A percentile compares a stretch with the other conserved stretches of the same genome.
Conservation (phyloP, 2,329 filamentous ascomycete genomes). For the Ilyonectria robusta region DNA sequence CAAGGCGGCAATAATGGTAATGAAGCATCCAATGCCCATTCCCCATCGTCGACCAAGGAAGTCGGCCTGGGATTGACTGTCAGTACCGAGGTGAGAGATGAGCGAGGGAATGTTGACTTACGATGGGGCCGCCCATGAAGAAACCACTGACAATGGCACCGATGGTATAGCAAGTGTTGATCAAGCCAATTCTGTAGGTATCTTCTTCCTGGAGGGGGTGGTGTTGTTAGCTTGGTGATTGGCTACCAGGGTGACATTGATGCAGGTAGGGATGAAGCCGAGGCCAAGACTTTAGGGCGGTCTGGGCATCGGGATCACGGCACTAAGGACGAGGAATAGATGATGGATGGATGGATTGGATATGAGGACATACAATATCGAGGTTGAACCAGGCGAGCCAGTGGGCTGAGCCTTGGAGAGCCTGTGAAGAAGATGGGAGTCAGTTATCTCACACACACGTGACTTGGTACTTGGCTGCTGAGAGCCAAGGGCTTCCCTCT, state of each 20-base stretch:
- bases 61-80: slow-evolving; percentile 60
- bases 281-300: not conserved
- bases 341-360: not conserved
- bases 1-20: slow-evolving; percentile 78
- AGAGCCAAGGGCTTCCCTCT: too few relatives aligned
- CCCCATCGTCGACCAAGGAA: slow-evolving; percentile 73
- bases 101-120: slow-evolving; percentile 36
- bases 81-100: slow-evolving; percentile 20
- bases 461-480: not conserved
- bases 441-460: slow-evolving; percentile 2
- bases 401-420: slow-evolving; percentile 76
- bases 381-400: slow-evolving; percentile 76
- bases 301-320: slow-evolving; percentile 5
- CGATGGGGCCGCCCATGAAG: slow-evolving; percentile 76
- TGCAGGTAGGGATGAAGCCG: not conserved
- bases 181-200: slow-evolving; percentile 61
- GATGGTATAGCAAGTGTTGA: slow-evolving; percentile 80
- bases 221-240: not conserved
- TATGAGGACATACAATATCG: slow-evolving; percentile 49
- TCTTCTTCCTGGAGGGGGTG: slow-evolving; percentile 52
- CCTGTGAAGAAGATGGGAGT: slow-evolving; percentile 29
- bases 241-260: not conserved
- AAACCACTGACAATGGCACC: slow-evolving; percentile 79
- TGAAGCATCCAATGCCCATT: slow-evolving; percentile 74
- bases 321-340: not conserved